Evolutionary conservation across 768 basidiomycete species (phyloP).

Genomic region (Pholiota conissans): DNA sequence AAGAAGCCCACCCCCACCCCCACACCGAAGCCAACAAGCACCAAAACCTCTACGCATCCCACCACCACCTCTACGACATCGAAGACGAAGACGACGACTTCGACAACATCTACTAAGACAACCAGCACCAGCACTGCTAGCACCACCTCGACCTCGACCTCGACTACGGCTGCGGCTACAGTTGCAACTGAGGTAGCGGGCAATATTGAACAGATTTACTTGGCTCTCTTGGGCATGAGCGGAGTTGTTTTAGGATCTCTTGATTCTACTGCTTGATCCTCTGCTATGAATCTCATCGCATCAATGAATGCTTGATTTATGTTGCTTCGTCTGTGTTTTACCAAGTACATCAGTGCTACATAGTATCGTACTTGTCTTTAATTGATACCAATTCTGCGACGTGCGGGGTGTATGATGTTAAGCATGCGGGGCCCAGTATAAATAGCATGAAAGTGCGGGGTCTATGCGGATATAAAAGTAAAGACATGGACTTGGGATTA

Average conservation of each 20-base stretch:
- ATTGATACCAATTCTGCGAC: background rate
- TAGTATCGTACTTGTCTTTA: background rate
- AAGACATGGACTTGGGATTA: too few species aligned
- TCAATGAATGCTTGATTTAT: background rate
- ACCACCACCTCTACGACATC: background rate
- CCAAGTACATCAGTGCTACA: background rate
- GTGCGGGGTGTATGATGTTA: background rate
- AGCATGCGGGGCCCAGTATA: background rate
- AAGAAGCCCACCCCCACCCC: conserved; percentile 17
- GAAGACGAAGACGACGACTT: conserved; percentile 10
- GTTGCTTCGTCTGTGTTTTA: background rate
- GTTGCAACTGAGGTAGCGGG: background rate
- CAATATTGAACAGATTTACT: background rate
- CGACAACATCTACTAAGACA: conserved; percentile 4
- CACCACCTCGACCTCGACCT: background rate
- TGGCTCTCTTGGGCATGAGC: conserved; percentile 7
- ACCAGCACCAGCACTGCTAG: background rate
- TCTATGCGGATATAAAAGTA: background rate
- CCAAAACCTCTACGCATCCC: conserved; percentile 12
- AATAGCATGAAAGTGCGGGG: background rate
- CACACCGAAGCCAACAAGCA: conserved; percentile 16
- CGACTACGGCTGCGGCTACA: background rate
- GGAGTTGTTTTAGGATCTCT: conserved; percentile 1
- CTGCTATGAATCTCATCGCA: background rate
- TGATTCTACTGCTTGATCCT: background rate